Conservation (phyloP, 129 eudicot genomes). For the Centrapalus pauciflorus region DNA sequence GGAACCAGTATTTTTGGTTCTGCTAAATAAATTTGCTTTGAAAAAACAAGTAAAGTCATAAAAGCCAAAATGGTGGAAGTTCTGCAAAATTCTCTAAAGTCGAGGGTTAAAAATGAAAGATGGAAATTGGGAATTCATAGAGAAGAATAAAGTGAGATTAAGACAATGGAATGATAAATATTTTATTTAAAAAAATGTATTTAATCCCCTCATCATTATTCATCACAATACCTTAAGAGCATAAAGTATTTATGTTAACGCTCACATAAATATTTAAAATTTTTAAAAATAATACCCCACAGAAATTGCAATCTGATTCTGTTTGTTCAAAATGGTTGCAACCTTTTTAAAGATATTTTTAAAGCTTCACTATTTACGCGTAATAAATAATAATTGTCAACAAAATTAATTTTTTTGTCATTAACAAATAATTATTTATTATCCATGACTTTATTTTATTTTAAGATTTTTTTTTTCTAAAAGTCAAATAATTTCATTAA, state of each 20-base stretch:
- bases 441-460: no score
- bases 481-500: not conserved
- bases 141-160: constrained; percentile 27
- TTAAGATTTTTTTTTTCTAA: no score
- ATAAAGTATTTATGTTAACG: not conserved
- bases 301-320: not conserved
- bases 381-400: no score
- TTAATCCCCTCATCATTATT: constrained; percentile 6
- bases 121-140: not conserved
- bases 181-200: not conserved
- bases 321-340: not conserved
- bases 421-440: no score
- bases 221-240: not conserved
- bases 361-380: no score
- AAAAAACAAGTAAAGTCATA: not conserved
- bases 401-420: no score
- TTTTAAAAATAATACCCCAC: not conserved
- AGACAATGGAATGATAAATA: constrained; percentile 13
- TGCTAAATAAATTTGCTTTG: not conserved
- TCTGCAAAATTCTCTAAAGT: not conserved
- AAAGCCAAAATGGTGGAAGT: not conserved
- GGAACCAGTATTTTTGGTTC: no score
- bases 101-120: not conserved
- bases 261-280: no score
- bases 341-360: no score